Base-by-base conservation (phyloP, 345 rosid genomes). In the Isatis tinctoria region DNA sequence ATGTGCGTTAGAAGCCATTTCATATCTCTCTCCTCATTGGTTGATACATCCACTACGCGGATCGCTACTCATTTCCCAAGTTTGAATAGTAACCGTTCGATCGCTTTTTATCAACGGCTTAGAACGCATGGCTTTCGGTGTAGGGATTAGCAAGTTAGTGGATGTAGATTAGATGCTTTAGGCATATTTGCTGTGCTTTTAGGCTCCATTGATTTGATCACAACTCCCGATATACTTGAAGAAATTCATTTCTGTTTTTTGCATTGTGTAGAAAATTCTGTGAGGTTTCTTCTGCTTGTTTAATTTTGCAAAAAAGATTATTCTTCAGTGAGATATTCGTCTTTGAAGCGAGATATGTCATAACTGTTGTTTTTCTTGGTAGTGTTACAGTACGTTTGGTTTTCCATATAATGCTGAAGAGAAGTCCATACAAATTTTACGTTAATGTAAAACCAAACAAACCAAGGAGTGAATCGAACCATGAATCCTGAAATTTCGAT, bases 1-100 rank as follows among this genome's bases (percentile, higher is more conserved):
- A 78, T 33, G 67, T 37, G 79, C 10, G 60, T 8, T 65, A 60
- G 80, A 83, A 20, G 59, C 70, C 68, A 56, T 3, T 72, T 84
- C 82, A 3, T 78, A 35, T 66, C 74, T 79, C 43, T 32, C 52
- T 45, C 33, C 70, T 88, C 80, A 89, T 92, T 92, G 96, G 97
- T 61, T 10, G 12, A 65, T 2, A 74, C n/a, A 2, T 13, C 51
- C 37, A 51, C 6, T 72, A 85, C 88, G 61, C 81, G 89, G 93
- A 89, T 89, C 85, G 60, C 65, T 22, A 3, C 3, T 16, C 12
- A 9, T 28, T 64, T 11, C 40, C 0, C 3, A 74, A 80, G 58
- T 91, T 92, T 88, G 48, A 89, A 92, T 83, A 37, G 65, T 0
- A 27, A 35, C 83, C 97, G 81, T 88, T 73, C 26, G 97, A 92